A percentile compares a stretch with the other conserved stretches of the same genome.
These are phyloP conservation scores for Vicia villosa DNA, from an alignment of 306 rosid genomes.

Conservation along the genomic window DNA sequence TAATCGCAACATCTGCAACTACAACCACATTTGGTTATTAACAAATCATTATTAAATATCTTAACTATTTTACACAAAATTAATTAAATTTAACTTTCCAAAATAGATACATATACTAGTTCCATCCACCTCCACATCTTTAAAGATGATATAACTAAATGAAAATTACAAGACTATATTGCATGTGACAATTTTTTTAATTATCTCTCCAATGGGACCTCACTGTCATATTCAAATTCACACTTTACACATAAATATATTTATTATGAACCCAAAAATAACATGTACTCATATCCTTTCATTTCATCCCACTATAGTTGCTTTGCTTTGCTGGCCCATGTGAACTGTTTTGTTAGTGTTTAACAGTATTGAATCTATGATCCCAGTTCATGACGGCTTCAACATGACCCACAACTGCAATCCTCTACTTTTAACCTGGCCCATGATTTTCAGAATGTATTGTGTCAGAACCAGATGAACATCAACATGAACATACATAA, in stretches of 20 bases:
- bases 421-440: constrained; percentile 51
- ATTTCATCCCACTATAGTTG: constrained; percentile 41
- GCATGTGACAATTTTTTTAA: constrained; percentile 38
- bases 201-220: constrained; percentile 41
- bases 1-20: too few relatives aligned
- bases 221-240: constrained; percentile 40
- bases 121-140: constrained; percentile 22
- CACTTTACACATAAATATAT: constrained; percentile 39
- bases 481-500: not conserved
- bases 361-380: constrained; percentile 33
- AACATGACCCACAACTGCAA: constrained; percentile 54
- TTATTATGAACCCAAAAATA: constrained; percentile 18
- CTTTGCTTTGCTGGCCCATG: constrained; percentile 59
- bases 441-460: constrained; percentile 38
- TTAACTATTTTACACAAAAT: constrained; percentile 1
- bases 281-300: constrained; percentile 36
- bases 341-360: constrained; percentile 41
- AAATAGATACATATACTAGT: not conserved
- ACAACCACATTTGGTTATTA: too few relatives aligned
- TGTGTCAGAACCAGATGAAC: constrained; percentile 38
- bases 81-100: constrained; percentile 5
- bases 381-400: constrained; percentile 47
- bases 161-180: constrained; percentile 38
- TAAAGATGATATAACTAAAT: not conserved
- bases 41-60: not conserved